Percentiles rank a stretch among this genome's conserved stretches.
These are phyloP conservation scores for Lasiosphaeris hirsuta DNA, from an alignment of 495 filamentous ascomycete species.

Conservation along the genomic window DNA sequence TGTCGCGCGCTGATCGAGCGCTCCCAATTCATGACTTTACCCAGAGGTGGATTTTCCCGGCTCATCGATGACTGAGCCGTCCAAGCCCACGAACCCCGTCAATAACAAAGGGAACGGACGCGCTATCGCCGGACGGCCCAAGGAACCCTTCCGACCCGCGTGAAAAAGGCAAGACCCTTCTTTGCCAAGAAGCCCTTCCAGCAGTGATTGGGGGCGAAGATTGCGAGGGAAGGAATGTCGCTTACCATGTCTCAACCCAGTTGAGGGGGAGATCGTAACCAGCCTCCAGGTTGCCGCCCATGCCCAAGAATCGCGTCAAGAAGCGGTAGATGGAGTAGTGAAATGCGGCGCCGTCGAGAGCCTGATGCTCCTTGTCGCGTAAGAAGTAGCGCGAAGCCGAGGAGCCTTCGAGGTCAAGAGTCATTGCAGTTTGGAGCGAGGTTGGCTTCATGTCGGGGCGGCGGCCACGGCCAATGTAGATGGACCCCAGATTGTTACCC, in stretches of 20 bases:
- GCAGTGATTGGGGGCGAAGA: no score
- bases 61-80: no score
- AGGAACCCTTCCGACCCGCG: no score
- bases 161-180: no score
- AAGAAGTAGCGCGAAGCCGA: conserved; percentile 23
- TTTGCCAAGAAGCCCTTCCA: no score
- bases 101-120: no score
- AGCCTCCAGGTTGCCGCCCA: conserved; percentile 61
- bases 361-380: conserved; percentile 53
- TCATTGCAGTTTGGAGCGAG: conserved; percentile 16
- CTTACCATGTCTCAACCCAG: conserved; percentile 55
- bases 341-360: conserved; percentile 64
- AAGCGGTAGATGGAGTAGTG: conserved; percentile 69
- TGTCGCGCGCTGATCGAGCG: no score
- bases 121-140: no score
- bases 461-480: conserved; percentile 63
- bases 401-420: background rate
- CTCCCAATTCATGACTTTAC: no score
- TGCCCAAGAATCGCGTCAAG: conserved; percentile 62
- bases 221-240: no score
- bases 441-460: conserved; percentile 53
- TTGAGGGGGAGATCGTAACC: conserved; percentile 59
- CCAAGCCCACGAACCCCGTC: no score
- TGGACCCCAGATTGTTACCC: conserved; percentile 58
- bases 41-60: no score